These are phyloP conservation scores for Mycena pura DNA, from an alignment of 768 basidiomycete species.

Conservation along the genomic window DNA sequence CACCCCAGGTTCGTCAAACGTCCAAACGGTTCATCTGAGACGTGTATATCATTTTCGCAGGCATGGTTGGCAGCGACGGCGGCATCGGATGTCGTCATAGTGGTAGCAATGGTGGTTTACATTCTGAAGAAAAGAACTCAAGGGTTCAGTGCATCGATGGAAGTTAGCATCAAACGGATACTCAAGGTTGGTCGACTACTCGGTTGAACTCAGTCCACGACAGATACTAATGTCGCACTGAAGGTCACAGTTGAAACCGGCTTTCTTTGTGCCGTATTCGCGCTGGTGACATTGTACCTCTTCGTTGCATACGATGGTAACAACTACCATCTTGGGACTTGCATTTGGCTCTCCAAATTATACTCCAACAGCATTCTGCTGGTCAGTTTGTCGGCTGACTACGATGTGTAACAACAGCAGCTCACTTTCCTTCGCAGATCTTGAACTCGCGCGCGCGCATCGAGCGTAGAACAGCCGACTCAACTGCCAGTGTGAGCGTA, in stretches of 20 bases:
- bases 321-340: constrained; percentile 26
- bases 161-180: not conserved
- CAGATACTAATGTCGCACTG: no score
- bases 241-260: constrained; percentile 32
- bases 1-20: constrained; percentile 7
- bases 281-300: constrained; percentile 25
- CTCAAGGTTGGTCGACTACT: not conserved
- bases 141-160: not conserved
- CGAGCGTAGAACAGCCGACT: no score
- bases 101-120: not conserved
- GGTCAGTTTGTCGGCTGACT: not conserved
- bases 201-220: not conserved
- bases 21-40: not conserved
- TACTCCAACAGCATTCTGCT: constrained; percentile 30
- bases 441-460: constrained; percentile 22
- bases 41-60: no score
- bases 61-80: constrained; percentile 3
- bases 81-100: not conserved
- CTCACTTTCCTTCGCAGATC: constrained; percentile 12
- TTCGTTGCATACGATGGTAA: constrained; percentile 25
- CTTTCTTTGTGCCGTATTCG: constrained; percentile 26
- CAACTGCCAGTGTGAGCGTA: no score
- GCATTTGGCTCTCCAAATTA: constrained; percentile 30
- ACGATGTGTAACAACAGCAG: not conserved
- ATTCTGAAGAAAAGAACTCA: not conserved